Percentiles rank a stretch among this genome's conserved stretches.
Evolutionary conservation across 2,329 filamentous ascomycete genomes (phyloP).

Genomic region (Pseudogymnoascus sp.): DNA sequence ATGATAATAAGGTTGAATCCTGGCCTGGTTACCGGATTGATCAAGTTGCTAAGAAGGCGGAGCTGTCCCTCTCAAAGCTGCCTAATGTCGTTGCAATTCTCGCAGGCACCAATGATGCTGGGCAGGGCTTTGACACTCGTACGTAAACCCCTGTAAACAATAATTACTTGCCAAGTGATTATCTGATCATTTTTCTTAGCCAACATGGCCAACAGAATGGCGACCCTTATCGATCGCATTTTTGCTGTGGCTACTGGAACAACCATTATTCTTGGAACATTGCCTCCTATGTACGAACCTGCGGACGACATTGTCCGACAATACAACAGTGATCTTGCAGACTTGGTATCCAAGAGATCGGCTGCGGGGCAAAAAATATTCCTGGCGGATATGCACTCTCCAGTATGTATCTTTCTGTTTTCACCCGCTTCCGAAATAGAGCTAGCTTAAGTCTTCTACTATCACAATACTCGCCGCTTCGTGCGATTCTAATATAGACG

Average conservation of each 20-base stretch:
- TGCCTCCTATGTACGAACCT: neutral
- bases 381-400: neutral
- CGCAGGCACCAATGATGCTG: conserved; percentile 15
- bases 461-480: neutral
- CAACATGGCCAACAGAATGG: neutral
- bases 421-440: neutral
- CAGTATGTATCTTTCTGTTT: neutral
- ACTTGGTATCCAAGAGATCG: neutral
- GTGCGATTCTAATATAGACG: neutral
- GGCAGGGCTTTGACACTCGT: conserved; percentile 8
- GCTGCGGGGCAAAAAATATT: neutral
- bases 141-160: neutral
- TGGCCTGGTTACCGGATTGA: conserved; percentile 14
- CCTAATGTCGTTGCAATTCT: conserved; percentile 17
- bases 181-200: neutral
- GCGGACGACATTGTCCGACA: neutral
- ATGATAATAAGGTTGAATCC: conserved; percentile 15
- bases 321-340: neutral
- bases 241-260: neutral
- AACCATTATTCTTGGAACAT: neutral
- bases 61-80: neutral
- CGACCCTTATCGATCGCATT: neutral
- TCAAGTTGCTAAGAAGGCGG: conserved; percentile 12
- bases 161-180: neutral
- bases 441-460: neutral